Evolutionary conservation across 768 basidiomycete species (phyloP).

Genomic region (Auricularia sp.): DNA sequence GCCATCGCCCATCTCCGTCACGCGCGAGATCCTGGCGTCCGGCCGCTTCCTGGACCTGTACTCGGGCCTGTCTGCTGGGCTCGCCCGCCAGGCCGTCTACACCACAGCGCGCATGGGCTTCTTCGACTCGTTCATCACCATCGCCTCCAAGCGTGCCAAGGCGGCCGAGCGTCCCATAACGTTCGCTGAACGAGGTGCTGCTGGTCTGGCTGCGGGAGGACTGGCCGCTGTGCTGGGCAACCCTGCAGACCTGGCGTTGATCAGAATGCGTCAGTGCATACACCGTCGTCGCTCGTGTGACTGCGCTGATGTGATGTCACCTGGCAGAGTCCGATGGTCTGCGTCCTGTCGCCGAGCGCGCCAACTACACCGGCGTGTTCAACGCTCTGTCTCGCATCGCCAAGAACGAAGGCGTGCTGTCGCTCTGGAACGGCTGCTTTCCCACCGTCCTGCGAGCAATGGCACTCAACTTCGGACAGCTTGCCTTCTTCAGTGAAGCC

Average conservation of each 20-base stretch:
- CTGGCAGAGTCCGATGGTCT: neutral
- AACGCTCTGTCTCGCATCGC: neutral
- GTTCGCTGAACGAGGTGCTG: neutral
- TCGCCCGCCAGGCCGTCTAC: neutral
- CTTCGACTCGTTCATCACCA: neutral
- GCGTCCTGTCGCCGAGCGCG: neutral
- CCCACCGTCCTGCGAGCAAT: neutral
- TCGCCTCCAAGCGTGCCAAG: neutral
- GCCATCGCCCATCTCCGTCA: neutral
- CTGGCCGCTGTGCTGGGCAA: neutral
- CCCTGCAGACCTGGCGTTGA: neutral
- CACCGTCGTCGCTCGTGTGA: neutral
- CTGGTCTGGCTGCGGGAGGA: neutral
- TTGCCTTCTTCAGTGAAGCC: neutral
- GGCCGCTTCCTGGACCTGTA: neutral
- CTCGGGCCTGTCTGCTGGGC: neutral
- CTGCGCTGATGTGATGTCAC: neutral
- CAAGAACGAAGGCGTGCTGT: neutral
- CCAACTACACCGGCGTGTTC: conserved; percentile 1
- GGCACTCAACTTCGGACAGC: neutral
- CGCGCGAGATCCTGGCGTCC: neutral
- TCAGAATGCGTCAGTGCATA: neutral
- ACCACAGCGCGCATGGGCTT: neutral
- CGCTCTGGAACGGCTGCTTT: neutral
- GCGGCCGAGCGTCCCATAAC: neutral